Evolutionary conservation across 768 basidiomycete species (phyloP).

Genomic region (Imleria badia): DNA sequence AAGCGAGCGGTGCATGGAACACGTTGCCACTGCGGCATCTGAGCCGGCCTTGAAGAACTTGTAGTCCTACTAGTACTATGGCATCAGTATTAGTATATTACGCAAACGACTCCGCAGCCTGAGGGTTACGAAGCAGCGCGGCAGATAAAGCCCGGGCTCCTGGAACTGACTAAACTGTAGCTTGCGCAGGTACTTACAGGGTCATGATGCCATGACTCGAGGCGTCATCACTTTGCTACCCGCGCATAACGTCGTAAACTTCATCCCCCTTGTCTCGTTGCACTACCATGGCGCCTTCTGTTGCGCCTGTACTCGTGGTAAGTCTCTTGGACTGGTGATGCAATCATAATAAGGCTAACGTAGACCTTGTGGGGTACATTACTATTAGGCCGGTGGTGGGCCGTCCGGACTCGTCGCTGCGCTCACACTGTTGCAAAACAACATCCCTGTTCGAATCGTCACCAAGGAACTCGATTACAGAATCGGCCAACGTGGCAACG

Average conservation of each 20-base stretch:
- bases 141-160: background rate
- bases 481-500: constrained; percentile 39
- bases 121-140: no score
- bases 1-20: no score
- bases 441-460: constrained; percentile 50
- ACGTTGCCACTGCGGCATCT: no score
- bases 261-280: background rate
- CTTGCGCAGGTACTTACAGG: background rate
- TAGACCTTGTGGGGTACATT: background rate
- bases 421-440: constrained; percentile 39
- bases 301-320: constrained; percentile 22
- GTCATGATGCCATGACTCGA: background rate
- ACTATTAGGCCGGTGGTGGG: constrained; percentile 27
- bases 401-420: constrained; percentile 33
- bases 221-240: background rate
- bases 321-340: background rate
- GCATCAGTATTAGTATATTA: no score
- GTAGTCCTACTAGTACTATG: no score
- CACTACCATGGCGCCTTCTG: constrained; percentile 10
- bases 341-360: background rate
- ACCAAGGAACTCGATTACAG: constrained; percentile 41
- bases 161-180: background rate
- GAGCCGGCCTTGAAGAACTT: no score
- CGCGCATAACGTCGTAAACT: background rate
- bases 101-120: no score